These are phyloP conservation scores for Epichloe festucae DNA, from an alignment of 2,329 filamentous ascomycete species.

Conservation along the genomic window DNA sequence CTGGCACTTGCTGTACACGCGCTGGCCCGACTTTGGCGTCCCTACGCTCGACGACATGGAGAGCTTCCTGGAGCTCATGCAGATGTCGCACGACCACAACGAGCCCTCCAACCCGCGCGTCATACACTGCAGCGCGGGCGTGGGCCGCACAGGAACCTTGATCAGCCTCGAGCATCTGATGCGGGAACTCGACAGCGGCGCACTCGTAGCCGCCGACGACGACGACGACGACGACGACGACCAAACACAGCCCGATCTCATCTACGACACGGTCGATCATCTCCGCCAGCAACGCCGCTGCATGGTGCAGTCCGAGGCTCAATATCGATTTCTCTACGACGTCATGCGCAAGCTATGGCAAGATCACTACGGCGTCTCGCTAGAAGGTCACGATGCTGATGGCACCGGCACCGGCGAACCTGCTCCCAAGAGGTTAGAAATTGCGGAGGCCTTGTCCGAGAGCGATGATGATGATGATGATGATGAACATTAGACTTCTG, in stretches of 20 bases:
- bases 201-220: slow-evolving; percentile 27
- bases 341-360: slow-evolving; percentile 65
- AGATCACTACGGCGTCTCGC: slow-evolving; percentile 42
- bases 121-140: slow-evolving; percentile 79
- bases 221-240: too few species aligned
- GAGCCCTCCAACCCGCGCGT: slow-evolving; percentile 55
- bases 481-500: background rate
- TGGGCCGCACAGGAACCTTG: slow-evolving; percentile 89
- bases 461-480: background rate
- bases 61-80: slow-evolving; percentile 57
- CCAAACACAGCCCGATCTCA: slow-evolving; percentile 54
- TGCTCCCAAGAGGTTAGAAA: slow-evolving; percentile 39
- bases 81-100: slow-evolving; percentile 46
- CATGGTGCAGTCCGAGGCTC: slow-evolving; percentile 86
- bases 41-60: slow-evolving; percentile 55
- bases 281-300: slow-evolving; percentile 79
- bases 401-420: slow-evolving; percentile 29
- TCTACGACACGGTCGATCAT: slow-evolving; percentile 66
- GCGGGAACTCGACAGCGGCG: slow-evolving; percentile 64
- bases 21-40: slow-evolving; percentile 85
- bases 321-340: slow-evolving; percentile 82
- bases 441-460: slow-evolving; percentile 29
- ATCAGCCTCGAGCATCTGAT: slow-evolving; percentile 91
- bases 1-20: slow-evolving; percentile 74
- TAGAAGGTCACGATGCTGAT: slow-evolving; percentile 18